phyloP scores from a whole-genome alignment of 1,284 basidiomycete species.

The Amylostereum chailletii region DNA sequence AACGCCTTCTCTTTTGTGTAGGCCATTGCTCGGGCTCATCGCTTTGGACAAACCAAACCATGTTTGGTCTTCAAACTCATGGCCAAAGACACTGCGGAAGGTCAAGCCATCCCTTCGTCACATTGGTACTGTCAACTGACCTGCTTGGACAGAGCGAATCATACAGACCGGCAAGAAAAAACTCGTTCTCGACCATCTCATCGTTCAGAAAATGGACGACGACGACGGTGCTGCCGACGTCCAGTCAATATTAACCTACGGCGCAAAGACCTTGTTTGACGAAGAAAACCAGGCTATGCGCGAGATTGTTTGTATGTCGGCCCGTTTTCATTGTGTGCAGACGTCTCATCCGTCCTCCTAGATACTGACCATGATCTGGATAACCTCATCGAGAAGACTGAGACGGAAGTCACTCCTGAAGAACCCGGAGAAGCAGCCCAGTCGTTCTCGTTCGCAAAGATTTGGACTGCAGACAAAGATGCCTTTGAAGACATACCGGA shows the following conservation, averaged over 20 bases:
- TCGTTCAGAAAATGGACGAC: constrained; percentile 88
- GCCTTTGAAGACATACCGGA: constrained; percentile 58
- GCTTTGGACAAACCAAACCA: constrained; percentile 75
- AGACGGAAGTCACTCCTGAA: constrained; percentile 60
- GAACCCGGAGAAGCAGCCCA: constrained; percentile 33
- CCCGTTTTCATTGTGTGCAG: not conserved
- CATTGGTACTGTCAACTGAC: constrained; percentile 1
- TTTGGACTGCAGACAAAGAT: constrained; percentile 78
- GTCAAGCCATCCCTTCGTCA: constrained; percentile 26
- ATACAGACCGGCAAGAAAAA: constrained; percentile 87
- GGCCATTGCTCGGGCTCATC: constrained; percentile 87
- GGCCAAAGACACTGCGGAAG: constrained; percentile 85
- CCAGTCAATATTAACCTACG: constrained; percentile 76
- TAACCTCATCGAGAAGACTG: constrained; percentile 76
- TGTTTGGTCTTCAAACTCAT: constrained; percentile 89
- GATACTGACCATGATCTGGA: constrained; percentile 77
- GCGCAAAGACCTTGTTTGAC: constrained; percentile 75
- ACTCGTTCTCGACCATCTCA: constrained; percentile 83
- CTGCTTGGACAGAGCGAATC: constrained; percentile 58
- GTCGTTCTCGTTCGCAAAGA: constrained; percentile 77
- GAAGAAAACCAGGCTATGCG: constrained; percentile 38
- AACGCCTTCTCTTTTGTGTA: constrained; percentile 21
- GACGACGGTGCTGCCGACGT: constrained; percentile 70
- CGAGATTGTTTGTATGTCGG: constrained; percentile 59
- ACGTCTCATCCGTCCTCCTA: constrained; percentile 18